These are phyloP conservation scores for Barnettozyma wickerhamii DNA, from an alignment of 805 yeast species.

Conservation along the genomic window DNA sequence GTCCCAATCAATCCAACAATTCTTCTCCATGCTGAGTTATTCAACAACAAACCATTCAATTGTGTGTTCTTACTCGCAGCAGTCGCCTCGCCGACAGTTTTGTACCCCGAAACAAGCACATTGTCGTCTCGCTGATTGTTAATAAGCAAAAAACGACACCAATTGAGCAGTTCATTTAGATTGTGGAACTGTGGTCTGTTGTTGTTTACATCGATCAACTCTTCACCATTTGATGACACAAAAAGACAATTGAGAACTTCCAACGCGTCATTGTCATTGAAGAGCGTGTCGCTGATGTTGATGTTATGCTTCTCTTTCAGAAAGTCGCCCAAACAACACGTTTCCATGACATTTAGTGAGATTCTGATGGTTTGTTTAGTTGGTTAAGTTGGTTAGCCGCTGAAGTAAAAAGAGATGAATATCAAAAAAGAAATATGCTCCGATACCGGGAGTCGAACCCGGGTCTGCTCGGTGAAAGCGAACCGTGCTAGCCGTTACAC, in stretches of 20 bases:
- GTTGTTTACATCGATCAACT: too few species aligned
- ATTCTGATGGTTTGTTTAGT: too few species aligned
- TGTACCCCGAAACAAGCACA: conserved; percentile 40
- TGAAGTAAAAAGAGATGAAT: too few species aligned
- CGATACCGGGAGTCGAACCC: conserved; percentile 89
- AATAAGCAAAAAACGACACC: conserved; percentile 32
- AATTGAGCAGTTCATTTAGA: conserved; percentile 37
- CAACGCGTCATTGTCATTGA: too few species aligned
- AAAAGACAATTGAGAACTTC: too few species aligned
- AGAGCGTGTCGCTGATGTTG: too few species aligned
- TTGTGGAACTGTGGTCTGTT: too few species aligned
- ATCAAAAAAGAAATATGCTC: conserved; percentile 29
- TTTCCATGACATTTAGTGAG: too few species aligned
- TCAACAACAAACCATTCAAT: conserved; percentile 37
- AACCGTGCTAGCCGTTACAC: conserved; percentile 83
- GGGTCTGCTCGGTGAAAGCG: conserved; percentile 83
- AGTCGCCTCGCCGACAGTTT: conserved; percentile 28
- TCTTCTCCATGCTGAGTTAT: conserved; percentile 40
- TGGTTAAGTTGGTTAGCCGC: too few species aligned
- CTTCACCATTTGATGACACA: too few species aligned
- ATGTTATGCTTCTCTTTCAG: too few species aligned
- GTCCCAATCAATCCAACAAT: conserved; percentile 13
- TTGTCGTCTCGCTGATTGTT: conserved; percentile 28
- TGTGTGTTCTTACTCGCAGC: conserved; percentile 31
- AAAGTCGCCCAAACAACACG: too few species aligned